Evolutionary conservation across 345 rosid species (phyloP).

Genomic region (Populus simonii): DNA sequence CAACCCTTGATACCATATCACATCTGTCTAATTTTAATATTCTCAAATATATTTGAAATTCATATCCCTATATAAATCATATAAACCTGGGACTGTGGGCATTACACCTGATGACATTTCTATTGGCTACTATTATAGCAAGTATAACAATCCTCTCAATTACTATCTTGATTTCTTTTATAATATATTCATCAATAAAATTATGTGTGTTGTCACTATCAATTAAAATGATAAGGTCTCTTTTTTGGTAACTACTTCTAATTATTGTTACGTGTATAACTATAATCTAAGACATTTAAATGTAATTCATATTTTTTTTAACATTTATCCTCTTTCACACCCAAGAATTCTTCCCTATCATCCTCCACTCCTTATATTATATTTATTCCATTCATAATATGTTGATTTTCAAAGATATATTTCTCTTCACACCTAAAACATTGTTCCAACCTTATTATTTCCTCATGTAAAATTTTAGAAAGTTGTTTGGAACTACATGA

Average conservation of each 20-base stretch:
- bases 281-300: too few species aligned
- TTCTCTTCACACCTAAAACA: not conserved
- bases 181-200: not conserved
- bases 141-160: not conserved
- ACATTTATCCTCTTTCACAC: not conserved
- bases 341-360: not conserved
- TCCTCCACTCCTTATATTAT: not conserved
- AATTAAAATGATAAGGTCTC: not conserved
- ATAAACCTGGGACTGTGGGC: not conserved
- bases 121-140: not conserved
- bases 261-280: too few species aligned
- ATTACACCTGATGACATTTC: not conserved
- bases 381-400: not conserved
- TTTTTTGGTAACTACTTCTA: not conserved
- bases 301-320: too few species aligned
- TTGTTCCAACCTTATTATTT: not conserved
- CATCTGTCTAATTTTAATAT: accelerated
- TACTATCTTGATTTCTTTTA: not conserved
- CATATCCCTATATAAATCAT: not conserved
- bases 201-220: not conserved
- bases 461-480: not conserved
- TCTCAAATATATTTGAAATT: not conserved
- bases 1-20: accelerated
- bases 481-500: not conserved
- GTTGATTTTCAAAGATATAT: not conserved